Base-by-base conservation (phyloP, 495 filamentous ascomycete species). In the Melanomma pulvis-pyrius region DNA sequence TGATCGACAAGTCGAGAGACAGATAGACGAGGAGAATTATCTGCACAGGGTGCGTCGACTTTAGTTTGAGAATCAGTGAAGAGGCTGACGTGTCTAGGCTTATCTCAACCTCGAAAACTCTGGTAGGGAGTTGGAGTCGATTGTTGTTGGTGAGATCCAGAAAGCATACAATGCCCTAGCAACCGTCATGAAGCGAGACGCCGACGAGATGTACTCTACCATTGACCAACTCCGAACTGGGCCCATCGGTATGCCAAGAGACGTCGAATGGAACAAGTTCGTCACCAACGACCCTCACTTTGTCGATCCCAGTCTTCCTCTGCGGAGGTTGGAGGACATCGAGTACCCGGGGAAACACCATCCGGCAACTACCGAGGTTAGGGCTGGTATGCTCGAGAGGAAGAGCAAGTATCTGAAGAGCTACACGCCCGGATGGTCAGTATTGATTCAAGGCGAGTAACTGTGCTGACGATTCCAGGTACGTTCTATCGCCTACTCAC, bases 331-430 rank as follows among this genome's bases (percentile, higher is more conserved):
- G 19, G 86, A 96, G 70, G 88, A 90, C 70, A 96, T 98, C 69
- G 86, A 90, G 36, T 98, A 98, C 76, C 93, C 93, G n/a, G 94
- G 94, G 17, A 89, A 89, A 70, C 85, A 96, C 72, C 91, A 97
- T 74, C 89, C 90, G 55, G 88, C 92, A 41, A 92, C 91, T 32
- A 85, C 88, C 58, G 94, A 97, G 73, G 88, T 98, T 34, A 83
- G 91, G 52, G 90, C 90, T 6, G 94, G 94, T 1, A 88, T 96
- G 79, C 81, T 98, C 57, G 94, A 98, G 80, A 88, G 94, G 51
- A 98, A 97, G 85, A 96, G 90, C 83, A 98, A 98, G 74, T 98
- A 98, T 75, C 80, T 98, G 46, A 98, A 98, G 83, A 97, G 92
- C 73, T 98, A 97, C 76, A 93, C 93, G 2, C 90, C 93, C 25